Conservation (phyloP, 148 eudicot species). For the Diospyros kaki region DNA sequence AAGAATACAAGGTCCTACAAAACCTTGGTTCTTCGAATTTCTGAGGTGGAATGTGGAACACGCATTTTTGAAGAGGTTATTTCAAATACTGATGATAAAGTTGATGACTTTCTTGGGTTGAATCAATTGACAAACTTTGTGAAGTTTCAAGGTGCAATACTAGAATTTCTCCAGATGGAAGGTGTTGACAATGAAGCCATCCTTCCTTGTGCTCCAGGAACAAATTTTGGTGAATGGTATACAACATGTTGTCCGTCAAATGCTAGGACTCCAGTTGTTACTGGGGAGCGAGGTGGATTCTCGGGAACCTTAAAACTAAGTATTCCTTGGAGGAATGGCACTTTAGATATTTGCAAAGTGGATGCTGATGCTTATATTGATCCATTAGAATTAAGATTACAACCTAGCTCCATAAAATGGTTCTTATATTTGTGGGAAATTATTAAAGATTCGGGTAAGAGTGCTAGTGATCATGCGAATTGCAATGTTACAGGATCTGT, state of each 20-base stretch:
- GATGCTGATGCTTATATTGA: constrained; percentile 74
- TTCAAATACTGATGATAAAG: constrained; percentile 17
- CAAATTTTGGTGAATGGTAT: constrained; percentile 26
- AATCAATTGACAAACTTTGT: constrained; percentile 63
- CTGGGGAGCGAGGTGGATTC: constrained; percentile 71
- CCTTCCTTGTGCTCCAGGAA: constrained; percentile 26
- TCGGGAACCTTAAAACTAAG: constrained; percentile 66
- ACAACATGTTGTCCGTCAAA: constrained; percentile 28
- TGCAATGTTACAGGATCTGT: constrained; percentile 20
- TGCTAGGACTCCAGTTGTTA: constrained; percentile 46
- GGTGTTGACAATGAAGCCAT: constrained; percentile 29
- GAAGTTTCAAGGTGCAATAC: constrained; percentile 64
- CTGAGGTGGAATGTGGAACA: constrained; percentile 78
- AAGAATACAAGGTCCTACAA: constrained; percentile 30
- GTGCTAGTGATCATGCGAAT: constrained; percentile 18
- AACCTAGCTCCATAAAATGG: constrained; percentile 64
- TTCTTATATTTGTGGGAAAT: constrained; percentile 47
- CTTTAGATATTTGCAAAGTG: constrained; percentile 75
- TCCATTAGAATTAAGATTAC: constrained; percentile 54
- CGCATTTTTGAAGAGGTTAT: constrained; percentile 47
- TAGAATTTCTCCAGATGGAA: constrained; percentile 71
- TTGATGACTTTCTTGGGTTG: constrained; percentile 52
- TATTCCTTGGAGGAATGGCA: constrained; percentile 91
- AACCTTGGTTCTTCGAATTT: constrained; percentile 69
- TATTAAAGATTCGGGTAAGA: constrained; percentile 35